These are phyloP conservation scores for Clarireedia paspali DNA, from an alignment of 2,329 filamentous ascomycete species.

Conservation along the genomic window DNA sequence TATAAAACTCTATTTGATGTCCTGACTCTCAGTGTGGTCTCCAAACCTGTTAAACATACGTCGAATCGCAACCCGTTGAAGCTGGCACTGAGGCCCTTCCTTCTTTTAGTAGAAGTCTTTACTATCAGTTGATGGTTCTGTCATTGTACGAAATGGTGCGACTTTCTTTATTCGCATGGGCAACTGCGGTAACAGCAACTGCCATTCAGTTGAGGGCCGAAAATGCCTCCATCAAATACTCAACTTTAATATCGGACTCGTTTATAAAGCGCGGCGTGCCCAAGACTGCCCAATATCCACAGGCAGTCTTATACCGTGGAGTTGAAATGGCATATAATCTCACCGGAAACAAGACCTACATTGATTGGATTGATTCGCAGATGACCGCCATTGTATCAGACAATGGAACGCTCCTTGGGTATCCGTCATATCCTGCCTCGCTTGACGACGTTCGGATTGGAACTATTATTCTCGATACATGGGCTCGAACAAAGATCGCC, in stretches of 20 bases:
- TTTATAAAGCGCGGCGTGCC: slow-evolving; percentile 1
- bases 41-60: no score
- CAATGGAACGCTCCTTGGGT: slow-evolving; percentile 41
- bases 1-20: neutral
- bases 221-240: neutral
- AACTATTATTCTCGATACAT: slow-evolving; percentile 5
- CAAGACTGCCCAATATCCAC: slow-evolving; percentile 1
- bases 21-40: neutral
- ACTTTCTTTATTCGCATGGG: neutral
- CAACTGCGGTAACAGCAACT: neutral
- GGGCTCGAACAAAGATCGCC: slow-evolving; percentile 31
- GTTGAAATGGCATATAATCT: slow-evolving; percentile 32
- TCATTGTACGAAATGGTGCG: neutral
- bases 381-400: slow-evolving; percentile 40
- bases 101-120: no score
- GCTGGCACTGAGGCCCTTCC: no score
- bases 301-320: slow-evolving; percentile 7
- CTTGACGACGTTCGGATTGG: slow-evolving; percentile 47
- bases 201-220: neutral
- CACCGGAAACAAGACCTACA: slow-evolving; percentile 36
- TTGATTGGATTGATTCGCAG: slow-evolving; percentile 37
- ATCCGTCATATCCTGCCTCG: slow-evolving; percentile 40
- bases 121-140: neutral
- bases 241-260: slow-evolving; percentile 3
- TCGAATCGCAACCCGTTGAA: no score